Evolutionary conservation across 306 rosid species (phyloP).

Genomic region (Begonia loranthoides): DNA sequence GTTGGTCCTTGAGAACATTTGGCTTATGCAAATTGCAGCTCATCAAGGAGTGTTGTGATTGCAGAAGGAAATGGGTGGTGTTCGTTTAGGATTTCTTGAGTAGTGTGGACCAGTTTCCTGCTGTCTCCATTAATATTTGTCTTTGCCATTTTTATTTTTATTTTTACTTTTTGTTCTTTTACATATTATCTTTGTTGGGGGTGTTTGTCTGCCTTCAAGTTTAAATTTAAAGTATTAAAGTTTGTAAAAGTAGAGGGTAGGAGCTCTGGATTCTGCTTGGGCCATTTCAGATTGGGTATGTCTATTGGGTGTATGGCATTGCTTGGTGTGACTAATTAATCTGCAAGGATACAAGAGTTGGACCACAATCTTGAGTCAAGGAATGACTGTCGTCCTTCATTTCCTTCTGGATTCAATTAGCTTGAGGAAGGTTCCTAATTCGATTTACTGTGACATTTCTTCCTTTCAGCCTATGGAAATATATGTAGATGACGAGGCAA

Average conservation of each 20-base stretch:
- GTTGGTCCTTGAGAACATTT: not conserved
- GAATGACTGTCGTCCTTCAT: slow-evolving; percentile 77
- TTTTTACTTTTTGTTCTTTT: too few species aligned
- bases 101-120: too few species aligned
- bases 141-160: too few species aligned
- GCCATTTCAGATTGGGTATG: slow-evolving; percentile 24
- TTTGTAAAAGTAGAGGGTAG: slow-evolving; percentile 5
- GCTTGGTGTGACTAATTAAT: slow-evolving; percentile 35
- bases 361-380: slow-evolving; percentile 58
- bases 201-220: too few species aligned
- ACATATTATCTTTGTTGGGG: too few species aligned
- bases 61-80: too few species aligned
- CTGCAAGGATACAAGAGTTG: slow-evolving; percentile 59
- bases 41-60: too few species aligned
- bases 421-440: slow-evolving; percentile 65
- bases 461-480: slow-evolving; percentile 99
- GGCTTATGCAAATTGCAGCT: too few species aligned
- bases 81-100: too few species aligned
- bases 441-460: slow-evolving; percentile 84
- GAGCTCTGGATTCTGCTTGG: not conserved
- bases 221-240: too few species aligned
- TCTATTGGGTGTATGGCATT: slow-evolving; percentile 31
- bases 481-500: slow-evolving; percentile 97
- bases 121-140: too few species aligned
- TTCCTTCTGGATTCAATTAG: slow-evolving; percentile 33